Evolutionary conservation across 1,139 yeast genomes (phyloP), one percentile per base, ranked within the genome.

Genomic region (Ogataea hybrid): DNA sequence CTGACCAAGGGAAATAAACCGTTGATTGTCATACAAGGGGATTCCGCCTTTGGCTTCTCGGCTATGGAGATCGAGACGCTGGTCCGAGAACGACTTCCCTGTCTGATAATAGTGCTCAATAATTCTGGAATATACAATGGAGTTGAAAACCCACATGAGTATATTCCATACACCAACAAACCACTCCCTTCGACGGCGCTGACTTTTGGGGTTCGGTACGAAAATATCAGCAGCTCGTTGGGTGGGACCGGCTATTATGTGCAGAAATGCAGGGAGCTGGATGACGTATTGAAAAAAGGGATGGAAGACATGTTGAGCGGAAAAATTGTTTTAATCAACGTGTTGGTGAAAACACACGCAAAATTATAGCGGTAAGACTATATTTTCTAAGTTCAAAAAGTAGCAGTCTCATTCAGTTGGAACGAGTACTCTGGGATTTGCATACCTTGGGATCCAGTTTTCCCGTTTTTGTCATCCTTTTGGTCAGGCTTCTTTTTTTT

Each of bases 91-190:
- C 59, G 67, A 7, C 58, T 80, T 28, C 81, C 81, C 2, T 59
- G 79, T 49, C 60, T 80, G 9, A 63, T 81, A n/a, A 66, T 76
- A 21, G 77, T 81, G 17, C 78, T 81, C 81, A 81, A 81, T 61
- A 81, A 81, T 56, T 73, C 81, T 29, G 87, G 87, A 1, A 77
- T 81, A 1, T 81, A 81, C 55, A 83, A 79, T 48, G 87, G 87
- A 1, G 67, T 70, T 6, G 70, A 66, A 31, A 68, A 70, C 3
- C 48, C 57, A 1, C 60, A 58, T 3, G 46, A 51, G 9, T 49
- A 50, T 3, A 45, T 49, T 2, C 56, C 54, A 0, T 47, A 53
- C 8, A 50, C 51, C 12, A 29, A 18, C 2, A 35, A 37, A 21
- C 63, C 63, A 1, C 56, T 74, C 22, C 83, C 83, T 0, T 67